Conservation (phyloP, 23 red algal species). For the Gracilaria gracilis region DNA sequence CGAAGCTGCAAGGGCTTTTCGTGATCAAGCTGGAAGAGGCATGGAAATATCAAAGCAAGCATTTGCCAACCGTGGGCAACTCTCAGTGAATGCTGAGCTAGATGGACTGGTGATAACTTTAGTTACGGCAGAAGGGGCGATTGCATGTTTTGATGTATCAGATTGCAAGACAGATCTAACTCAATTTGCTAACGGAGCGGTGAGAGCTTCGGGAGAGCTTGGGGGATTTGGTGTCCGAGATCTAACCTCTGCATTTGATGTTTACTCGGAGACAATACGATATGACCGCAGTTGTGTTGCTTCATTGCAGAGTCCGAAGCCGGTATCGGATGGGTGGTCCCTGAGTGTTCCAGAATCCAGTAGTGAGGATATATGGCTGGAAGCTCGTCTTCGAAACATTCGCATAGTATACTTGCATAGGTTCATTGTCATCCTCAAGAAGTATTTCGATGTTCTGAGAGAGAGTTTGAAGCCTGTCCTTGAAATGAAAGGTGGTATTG, state of each 20-base stretch:
- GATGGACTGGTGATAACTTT: conserved; percentile 63
- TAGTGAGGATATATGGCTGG: conserved; percentile 62
- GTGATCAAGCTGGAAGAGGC: conserved; percentile 70
- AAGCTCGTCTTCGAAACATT: conserved; percentile 68
- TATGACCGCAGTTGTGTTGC: conserved; percentile 33
- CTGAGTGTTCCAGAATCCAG: conserved; percentile 48
- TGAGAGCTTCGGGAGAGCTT: conserved; percentile 62
- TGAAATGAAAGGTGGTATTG: conserved; percentile 75
- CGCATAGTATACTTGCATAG: conserved; percentile 81
- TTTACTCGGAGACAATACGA: conserved; percentile 69
- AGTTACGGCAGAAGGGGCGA: conserved; percentile 74
- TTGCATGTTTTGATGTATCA: conserved; percentile 74
- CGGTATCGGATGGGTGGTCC: conserved; percentile 61
- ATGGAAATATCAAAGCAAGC: conserved; percentile 69
- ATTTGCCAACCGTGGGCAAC: conserved; percentile 56
- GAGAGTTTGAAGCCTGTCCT: conserved; percentile 76
- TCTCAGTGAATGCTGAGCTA: conserved; percentile 62
- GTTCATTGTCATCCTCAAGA: conserved; percentile 77
- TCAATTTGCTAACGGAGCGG: conserved; percentile 56
- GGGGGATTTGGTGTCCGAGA: conserved; percentile 70
- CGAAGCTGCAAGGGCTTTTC: conserved; percentile 60
- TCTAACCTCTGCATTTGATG: conserved; percentile 71
- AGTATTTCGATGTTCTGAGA: conserved; percentile 76
- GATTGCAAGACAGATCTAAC: conserved; percentile 51
- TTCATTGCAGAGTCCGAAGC: background rate